Base-by-base conservation (phyloP, 108 stramenopile genomes). In the Phaeodactylum tricornutum region DNA sequence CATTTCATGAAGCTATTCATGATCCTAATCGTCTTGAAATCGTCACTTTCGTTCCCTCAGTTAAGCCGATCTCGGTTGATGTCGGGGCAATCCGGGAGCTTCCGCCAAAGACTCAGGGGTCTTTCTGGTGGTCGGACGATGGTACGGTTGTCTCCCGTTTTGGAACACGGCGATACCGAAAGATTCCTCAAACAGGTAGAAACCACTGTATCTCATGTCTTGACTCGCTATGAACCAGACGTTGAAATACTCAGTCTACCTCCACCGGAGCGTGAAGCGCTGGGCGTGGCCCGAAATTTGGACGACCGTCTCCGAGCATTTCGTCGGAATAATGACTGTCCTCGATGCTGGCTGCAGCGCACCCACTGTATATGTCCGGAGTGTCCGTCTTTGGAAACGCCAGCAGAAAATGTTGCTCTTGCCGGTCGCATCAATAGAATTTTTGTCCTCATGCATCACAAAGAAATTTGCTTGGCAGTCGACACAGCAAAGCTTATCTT, bases 401-500 rank as follows among this genome's bases (percentile, higher is more conserved):
- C 55, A 23, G n/a, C n/a, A n/a, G n/a, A n/a, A n/a, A n/a, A n/a
- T n/a, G n/a, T n/a, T n/a, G n/a, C n/a, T n/a, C n/a, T n/a, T n/a
- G n/a, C n/a, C n/a, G n/a, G n/a, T n/a, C 33, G 48, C 19, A 48
- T 78, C 29, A 53, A 66, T 44, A 65, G 75, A 9, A 55, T 85
- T 11, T 85, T 81, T 63, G 29, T 85, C 26, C 41, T 81, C 43
- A 57, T 77, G 73, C 83, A 85, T 57, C 78, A 85, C 58, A 80
- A 77, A 49, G 83, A 85, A 65, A 60, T 85, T 24, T 40, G 61
- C 12, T 47, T 85, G 47, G 64, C 55, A 15, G 74, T 85, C 3
- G 83, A 85, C 50, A 85, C 83, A 12, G 83, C 83, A 32, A 85
- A 85, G 47, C 42, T 85, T 7, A 65, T 85, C 31, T 50, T 85